Evolutionary conservation across 2,329 filamentous ascomycete species (phyloP), one percentile per base, ranked within the genome.

Genomic region (Dactylellina drechsleri): DNA sequence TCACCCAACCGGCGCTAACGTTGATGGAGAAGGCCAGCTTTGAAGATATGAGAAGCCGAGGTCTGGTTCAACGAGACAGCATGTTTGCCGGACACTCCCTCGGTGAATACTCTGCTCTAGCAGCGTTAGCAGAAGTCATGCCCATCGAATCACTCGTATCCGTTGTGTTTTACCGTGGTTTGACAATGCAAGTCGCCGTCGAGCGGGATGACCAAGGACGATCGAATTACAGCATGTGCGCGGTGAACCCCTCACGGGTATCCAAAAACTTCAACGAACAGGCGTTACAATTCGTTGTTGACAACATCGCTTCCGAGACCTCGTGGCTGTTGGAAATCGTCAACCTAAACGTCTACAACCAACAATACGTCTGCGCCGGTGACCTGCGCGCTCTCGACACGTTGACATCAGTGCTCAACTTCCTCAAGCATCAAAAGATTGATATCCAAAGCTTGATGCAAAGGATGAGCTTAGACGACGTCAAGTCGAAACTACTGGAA

Each of bases 1-100:
- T 99, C 85, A 99, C 95, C 0, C 95, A 99, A 84, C 95, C 95
- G 40, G 95, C 95, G 59, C 85, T 99, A 79, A 99, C 95, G 0
- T 87, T 99, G 58, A 99, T 99, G 96, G 95, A 99, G 86, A 99
- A 99, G 88, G 95, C 95, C 73, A 96, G 92, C 80, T 99, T 99
- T 79, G 95, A 98, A 84, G 96, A 99, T 83, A 98, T 99, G 95
- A 92, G 92, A 81, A 88, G 93, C 80, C 98, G 97, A 87, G 95
- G 96, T 76, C 88, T 99, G 40, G 94, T 99, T 36, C 93, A 97
- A 79, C 88, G 92, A 73, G 94, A 98, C 85, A 97, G 92, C 87
- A 97, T 91, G 78, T 99, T 99, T 82, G 95, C 95, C 13, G 95
- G 95, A 78, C 95, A 99, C 85, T 99, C 96, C 0, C 89, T 99